Conservation (phyloP, 768 basidiomycete species). For the Mycena chlorophos region DNA sequence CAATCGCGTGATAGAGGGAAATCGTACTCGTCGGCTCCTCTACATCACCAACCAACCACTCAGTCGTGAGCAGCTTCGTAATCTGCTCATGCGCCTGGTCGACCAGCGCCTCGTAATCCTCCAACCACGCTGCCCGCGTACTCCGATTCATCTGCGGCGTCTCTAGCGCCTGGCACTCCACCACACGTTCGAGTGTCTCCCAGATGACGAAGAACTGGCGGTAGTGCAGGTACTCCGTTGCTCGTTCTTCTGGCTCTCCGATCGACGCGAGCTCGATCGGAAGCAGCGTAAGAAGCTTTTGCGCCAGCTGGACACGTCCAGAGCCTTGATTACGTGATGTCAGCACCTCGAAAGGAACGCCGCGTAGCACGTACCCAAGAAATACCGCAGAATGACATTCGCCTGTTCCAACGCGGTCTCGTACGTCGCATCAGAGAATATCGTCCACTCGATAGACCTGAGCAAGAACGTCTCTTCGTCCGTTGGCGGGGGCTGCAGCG, state of each 20-base stretch:
- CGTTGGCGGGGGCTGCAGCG: constrained; percentile 54
- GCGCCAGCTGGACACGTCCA: constrained; percentile 74
- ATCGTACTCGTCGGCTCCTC: constrained; percentile 33
- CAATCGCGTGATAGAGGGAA: not conserved
- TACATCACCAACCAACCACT: constrained; percentile 69
- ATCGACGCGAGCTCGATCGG: constrained; percentile 65
- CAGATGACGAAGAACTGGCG: constrained; percentile 77
- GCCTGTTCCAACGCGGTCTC: constrained; percentile 80
- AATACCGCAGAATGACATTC: constrained; percentile 85
- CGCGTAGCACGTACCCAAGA: constrained; percentile 59
- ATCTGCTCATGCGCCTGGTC: constrained; percentile 67
- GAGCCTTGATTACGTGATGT: constrained; percentile 44
- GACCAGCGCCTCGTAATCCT: constrained; percentile 62
- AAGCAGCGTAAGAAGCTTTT: constrained; percentile 55
- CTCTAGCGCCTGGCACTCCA: constrained; percentile 60
- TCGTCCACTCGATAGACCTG: constrained; percentile 93
- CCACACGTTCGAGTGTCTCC: constrained; percentile 62
- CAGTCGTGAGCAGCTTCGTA: constrained; percentile 68
- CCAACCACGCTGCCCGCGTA: constrained; percentile 58
- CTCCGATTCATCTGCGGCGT: constrained; percentile 60
- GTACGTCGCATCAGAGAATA: constrained; percentile 71
- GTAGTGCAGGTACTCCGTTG: constrained; percentile 78
- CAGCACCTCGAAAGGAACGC: not conserved
- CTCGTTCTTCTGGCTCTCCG: constrained; percentile 66
- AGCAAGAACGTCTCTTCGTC: constrained; percentile 67